These are phyloP conservation scores for Leishmania braziliensis DNA, from an alignment of 208 protist genomes.

Conservation along the genomic window DNA sequence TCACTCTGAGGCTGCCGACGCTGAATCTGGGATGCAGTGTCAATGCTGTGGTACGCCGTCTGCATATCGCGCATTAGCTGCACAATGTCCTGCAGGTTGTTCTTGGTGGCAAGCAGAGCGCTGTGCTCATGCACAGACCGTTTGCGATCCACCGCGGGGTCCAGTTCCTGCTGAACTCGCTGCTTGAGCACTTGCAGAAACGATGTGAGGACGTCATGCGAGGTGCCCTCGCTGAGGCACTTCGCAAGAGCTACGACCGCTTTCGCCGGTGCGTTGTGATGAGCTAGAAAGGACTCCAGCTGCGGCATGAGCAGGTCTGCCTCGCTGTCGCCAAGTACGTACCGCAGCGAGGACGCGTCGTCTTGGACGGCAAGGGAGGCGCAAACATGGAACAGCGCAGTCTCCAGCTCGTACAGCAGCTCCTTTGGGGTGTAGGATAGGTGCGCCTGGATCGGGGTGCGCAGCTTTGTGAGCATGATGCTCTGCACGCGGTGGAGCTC, in stretches of 20 bases:
- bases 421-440: slow-evolving; percentile 49
- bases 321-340: slow-evolving; percentile 36
- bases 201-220: slow-evolving; percentile 27
- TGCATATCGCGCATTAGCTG: slow-evolving; percentile 35
- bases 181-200: slow-evolving; percentile 39
- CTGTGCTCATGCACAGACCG: slow-evolving; percentile 32
- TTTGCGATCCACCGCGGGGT: slow-evolving; percentile 18
- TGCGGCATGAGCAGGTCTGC: slow-evolving; percentile 35
- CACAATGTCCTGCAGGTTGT: slow-evolving; percentile 46
- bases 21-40: slow-evolving; percentile 32
- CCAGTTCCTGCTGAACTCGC: slow-evolving; percentile 36
- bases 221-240: slow-evolving; percentile 54
- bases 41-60: slow-evolving; percentile 48
- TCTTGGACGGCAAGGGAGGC: slow-evolving; percentile 44
- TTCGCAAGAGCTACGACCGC: slow-evolving; percentile 42
- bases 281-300: slow-evolving; percentile 49
- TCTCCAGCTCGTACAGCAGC: slow-evolving; percentile 50
- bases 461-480: slow-evolving; percentile 44
- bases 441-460: slow-evolving; percentile 27
- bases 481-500: slow-evolving; percentile 55
- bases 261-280: slow-evolving; percentile 44
- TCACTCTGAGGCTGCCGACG: slow-evolving; percentile 29
- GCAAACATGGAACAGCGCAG: slow-evolving; percentile 46
- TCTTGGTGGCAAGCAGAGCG: slow-evolving; percentile 50
- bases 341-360: slow-evolving; percentile 18